Percentiles rank a stretch among this genome's conserved stretches.
These are phyloP conservation scores for Selaginella tamariscina DNA, from an alignment of 75 land plant species.

Conservation along the genomic window DNA sequence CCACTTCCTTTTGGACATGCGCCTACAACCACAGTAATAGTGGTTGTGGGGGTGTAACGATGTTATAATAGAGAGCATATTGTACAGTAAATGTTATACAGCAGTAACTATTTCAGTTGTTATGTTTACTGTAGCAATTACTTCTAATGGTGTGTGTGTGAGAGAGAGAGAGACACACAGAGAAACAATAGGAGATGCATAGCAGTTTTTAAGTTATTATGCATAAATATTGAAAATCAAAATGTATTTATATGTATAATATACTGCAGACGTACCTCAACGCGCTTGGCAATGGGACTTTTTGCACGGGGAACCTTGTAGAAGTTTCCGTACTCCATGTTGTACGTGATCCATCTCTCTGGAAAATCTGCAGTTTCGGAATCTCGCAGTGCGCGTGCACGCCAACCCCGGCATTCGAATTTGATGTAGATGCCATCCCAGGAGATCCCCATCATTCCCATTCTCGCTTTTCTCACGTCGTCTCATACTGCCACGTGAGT, in stretches of 20 bases:
- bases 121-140: too few relatives aligned
- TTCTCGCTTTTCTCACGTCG: too few relatives aligned
- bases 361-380: not conserved
- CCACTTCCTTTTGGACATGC: not conserved
- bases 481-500: not conserved
- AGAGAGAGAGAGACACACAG: too few relatives aligned
- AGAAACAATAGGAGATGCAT: too few relatives aligned
- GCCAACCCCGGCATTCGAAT: not conserved
- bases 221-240: too few relatives aligned
- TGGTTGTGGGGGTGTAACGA: too few relatives aligned
- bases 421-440: not conserved
- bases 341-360: not conserved
- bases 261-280: not conserved
- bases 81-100: too few relatives aligned
- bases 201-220: too few relatives aligned
- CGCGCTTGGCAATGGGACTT: not conserved
- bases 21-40: not conserved
- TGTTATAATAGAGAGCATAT: too few relatives aligned
- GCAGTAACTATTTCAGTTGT: too few relatives aligned
- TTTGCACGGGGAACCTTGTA: not conserved
- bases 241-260: not conserved
- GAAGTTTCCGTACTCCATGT: conserved; percentile 13
- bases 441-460: not conserved
- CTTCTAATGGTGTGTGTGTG: too few relatives aligned
- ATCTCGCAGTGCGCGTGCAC: not conserved